These are phyloP conservation scores for Leptographium galeiforme DNA, from an alignment of 2,329 filamentous ascomycete species.

Conservation along the genomic window DNA sequence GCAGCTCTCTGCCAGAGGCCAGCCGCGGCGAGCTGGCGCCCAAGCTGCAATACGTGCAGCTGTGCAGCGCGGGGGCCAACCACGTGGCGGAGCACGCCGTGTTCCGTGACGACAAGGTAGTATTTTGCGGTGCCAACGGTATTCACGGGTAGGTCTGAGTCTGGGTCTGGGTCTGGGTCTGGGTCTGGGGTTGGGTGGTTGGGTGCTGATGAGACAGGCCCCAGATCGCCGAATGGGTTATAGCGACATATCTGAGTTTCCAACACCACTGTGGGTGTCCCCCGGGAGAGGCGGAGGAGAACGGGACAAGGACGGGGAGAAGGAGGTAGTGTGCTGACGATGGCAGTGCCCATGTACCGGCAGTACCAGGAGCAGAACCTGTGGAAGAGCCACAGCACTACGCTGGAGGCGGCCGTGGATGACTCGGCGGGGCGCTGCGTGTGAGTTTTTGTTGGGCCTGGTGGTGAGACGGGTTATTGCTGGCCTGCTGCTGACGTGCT, in stretches of 20 bases:
- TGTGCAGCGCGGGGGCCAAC: constrained; percentile 41
- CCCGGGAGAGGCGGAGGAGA: no score
- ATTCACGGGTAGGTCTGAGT: constrained; percentile 36
- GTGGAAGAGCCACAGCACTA: constrained; percentile 25
- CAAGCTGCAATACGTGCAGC: constrained; percentile 37
- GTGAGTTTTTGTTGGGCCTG: constrained; percentile 21
- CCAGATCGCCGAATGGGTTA: constrained; percentile 44
- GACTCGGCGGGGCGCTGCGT: constrained; percentile 35
- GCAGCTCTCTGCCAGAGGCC: constrained; percentile 20
- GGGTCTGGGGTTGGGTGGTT: no score
- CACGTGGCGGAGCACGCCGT: constrained; percentile 30
- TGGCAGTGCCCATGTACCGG: constrained; percentile 30
- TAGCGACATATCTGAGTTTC: constrained; percentile 37
- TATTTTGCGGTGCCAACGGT: constrained; percentile 42
- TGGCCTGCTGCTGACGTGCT: background rate
- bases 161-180: no score
- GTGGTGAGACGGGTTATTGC: background rate
- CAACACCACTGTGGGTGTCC: constrained; percentile 21
- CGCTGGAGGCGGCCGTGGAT: constrained; percentile 14
- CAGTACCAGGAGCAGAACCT: constrained; percentile 27
- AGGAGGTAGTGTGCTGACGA: background rate
- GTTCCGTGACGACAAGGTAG: constrained; percentile 34
- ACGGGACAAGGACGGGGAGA: no score
- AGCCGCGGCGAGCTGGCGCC: constrained; percentile 23
- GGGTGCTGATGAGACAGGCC: constrained; percentile 22